These are phyloP conservation scores for Poa annua DNA, from an alignment of 176 grass and related monocot genomes.

Conservation along the genomic window DNA sequence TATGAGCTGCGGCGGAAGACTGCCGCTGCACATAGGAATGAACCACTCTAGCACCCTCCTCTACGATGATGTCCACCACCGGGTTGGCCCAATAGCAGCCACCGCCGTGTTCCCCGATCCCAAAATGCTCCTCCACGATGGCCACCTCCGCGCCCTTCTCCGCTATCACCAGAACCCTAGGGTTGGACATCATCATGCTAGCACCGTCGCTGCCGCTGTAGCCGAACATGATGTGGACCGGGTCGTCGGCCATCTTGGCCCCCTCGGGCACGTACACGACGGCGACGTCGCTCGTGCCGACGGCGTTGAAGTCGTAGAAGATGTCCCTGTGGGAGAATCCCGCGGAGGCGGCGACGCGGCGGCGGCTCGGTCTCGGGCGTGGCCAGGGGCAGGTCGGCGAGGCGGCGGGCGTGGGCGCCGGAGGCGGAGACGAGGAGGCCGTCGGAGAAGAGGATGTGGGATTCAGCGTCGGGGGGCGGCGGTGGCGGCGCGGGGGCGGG, in stretches of 20 bases:
- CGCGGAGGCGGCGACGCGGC: slow-evolving; percentile 43
- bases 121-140: slow-evolving; percentile 69
- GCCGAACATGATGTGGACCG: slow-evolving; percentile 60
- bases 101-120: slow-evolving; percentile 22
- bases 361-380: slow-evolving; percentile 40
- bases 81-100: slow-evolving; percentile 93
- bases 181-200: slow-evolving; percentile 56
- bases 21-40: slow-evolving; percentile 91
- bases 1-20: slow-evolving; percentile 71
- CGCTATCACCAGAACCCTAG: slow-evolving; percentile 62
- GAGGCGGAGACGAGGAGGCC: slow-evolving; percentile 47
- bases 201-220: slow-evolving; percentile 31
- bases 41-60: slow-evolving; percentile 65
- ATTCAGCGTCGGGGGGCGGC: slow-evolving; percentile 40
- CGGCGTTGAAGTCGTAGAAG: slow-evolving; percentile 75
- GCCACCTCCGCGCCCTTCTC: slow-evolving; percentile 66
- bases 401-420: slow-evolving; percentile 42
- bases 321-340: slow-evolving; percentile 57
- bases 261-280: slow-evolving; percentile 60
- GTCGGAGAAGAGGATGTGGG: slow-evolving; percentile 48
- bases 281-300: slow-evolving; percentile 56
- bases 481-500: slow-evolving; percentile 21
- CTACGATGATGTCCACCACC: slow-evolving; percentile 70
- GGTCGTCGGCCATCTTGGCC: slow-evolving; percentile 42
- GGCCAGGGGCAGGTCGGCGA: slow-evolving; percentile 44